Base-by-base conservation (phyloP, 495 filamentous ascomycete species). In the Aspergillus egyptiacus region DNA sequence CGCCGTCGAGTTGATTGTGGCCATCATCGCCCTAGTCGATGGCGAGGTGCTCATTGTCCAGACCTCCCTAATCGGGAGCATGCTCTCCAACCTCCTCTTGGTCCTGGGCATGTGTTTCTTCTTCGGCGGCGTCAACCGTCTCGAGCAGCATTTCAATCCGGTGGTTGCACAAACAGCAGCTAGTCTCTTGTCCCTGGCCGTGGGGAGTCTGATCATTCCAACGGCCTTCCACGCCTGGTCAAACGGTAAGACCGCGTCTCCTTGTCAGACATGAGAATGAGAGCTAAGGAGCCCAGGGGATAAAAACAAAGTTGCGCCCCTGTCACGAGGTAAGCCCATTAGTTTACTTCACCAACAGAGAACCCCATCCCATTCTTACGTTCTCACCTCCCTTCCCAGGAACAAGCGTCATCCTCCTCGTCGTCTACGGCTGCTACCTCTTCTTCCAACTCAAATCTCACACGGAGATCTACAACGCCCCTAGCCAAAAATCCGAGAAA, bases 81-180 rank as follows among this genome's bases (percentile, higher is more conserved):
- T 96, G 63, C 69, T 96, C 14, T 95, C 90, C 14, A 96, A 96
- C 62, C 66, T 96, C 41, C 83, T 96, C 5, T 76, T 96, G 15
- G 91, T 96, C 28, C 72, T 96, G 70, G 91, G 91, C 14, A 91
- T 93, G 84, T 90, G 83, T 61, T 96, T 96, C 74, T 89, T 94
- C 68, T 85, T 85, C 41, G 90, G 91, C 24, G 91, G 91, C 23
- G 63, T 93, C 38, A 81, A 84, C 39, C 81, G 91, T 17, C 52
- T 78, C 24, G 85, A 95, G 59, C 91, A 96, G 55, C 82, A 80
- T 62, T 96, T 96, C 77, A 96, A 96, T 69, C 80, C 86, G 2
- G 87, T 85, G 2, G 90, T 96, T n/a, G 91, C 91, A 1, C 89
- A 95, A 62, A 96, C 91, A 0, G 89, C 91, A 1, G 81, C 89